Evolutionary conservation across 2,329 filamentous ascomycete species (phyloP), one percentile per base, ranked within the genome.

Genomic region (Trichophyton verrucosum): DNA sequence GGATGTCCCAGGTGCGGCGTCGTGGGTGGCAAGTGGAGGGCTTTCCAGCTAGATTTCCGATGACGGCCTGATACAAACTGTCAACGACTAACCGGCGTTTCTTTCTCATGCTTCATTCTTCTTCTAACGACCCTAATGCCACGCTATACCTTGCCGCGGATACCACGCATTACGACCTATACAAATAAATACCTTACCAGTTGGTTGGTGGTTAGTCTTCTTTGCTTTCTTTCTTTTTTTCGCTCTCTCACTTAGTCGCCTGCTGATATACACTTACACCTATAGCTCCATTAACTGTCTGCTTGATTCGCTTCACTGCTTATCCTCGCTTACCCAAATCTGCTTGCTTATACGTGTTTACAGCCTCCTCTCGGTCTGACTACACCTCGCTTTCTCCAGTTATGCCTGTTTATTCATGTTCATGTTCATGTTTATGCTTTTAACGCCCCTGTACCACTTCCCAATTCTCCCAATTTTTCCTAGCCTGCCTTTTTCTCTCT

Each of bases 21-120:
- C 0, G 70, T 78, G 24, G 75, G 75, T 17, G 74, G 75, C 24
- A 76, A 76, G 66, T 79, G 77, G 76, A 78, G 77, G 64, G 71
- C 73, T 47, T 78, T 79, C 63, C 76, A 78, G 64, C 67, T 79
- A 47, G 76, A 79, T 60, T 74, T 79, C 63, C 73, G 75, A 68
- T 78, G 70, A 72, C 57, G 57, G 15, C 38, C 22, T n/a, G 22
- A 22, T 13, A 11, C 22, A 30, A 30, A 38, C 33, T 38, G 11
- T 38, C 33, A n/a, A 20, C 55, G 20, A n/a, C 53, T n/a, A 20
- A 24, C 40, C 40, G 40, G 40, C 40, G 40, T 44, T 44, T 44
- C 40, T 44, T 44, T 44, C 15, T 17, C 5, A n/a, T 44, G 49
- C 27, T 71, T 70, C 72, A 30, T 51, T 51, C 20, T 27, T 27